Evolutionary conservation across 495 filamentous ascomycete genomes (phyloP).

Genomic region (Penicillium steckii): DNA sequence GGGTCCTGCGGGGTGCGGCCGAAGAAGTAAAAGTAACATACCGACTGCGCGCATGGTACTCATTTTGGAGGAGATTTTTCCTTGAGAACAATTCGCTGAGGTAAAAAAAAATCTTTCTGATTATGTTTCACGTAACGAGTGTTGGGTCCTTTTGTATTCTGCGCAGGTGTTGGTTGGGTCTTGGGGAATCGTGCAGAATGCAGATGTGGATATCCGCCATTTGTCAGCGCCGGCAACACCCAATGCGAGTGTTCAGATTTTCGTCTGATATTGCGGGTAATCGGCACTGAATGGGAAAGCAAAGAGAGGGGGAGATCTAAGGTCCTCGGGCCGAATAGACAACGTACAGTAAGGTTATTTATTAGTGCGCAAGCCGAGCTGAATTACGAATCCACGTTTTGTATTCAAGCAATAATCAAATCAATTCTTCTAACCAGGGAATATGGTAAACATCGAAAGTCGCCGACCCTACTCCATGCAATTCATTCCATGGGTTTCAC

Average conservation of each 20-base stretch:
- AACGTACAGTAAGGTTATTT: not conserved
- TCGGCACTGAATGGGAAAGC: not conserved
- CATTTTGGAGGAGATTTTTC: slow-evolving; percentile 13
- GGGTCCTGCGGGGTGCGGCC: slow-evolving; percentile 1
- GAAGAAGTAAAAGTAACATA: slow-evolving; percentile 8
- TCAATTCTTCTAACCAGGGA: slow-evolving; percentile 24
- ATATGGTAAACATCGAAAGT: slow-evolving; percentile 24
- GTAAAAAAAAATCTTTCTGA: not conserved
- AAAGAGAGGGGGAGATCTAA: not conserved
- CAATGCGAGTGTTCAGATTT: not conserved
- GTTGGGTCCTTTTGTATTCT: not conserved
- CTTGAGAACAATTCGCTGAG: too few relatives aligned
- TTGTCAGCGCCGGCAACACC: slow-evolving; percentile 9
- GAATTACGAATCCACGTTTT: not conserved
- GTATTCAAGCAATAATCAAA: slow-evolving; percentile 15
- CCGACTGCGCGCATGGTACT: slow-evolving; percentile 28
- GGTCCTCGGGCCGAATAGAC: not conserved
- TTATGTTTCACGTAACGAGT: not conserved
- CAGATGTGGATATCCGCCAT: slow-evolving; percentile 3
- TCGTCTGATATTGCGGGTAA: not conserved
- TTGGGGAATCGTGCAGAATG: slow-evolving; percentile 1
- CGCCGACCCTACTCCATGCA: slow-evolving; percentile 28
- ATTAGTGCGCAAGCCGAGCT: not conserved
- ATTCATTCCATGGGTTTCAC: slow-evolving; percentile 16
- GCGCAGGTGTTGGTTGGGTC: not conserved